phyloP scores from a whole-genome alignment of 768 basidiomycete genomes.

The Lyophyllum atratum region DNA sequence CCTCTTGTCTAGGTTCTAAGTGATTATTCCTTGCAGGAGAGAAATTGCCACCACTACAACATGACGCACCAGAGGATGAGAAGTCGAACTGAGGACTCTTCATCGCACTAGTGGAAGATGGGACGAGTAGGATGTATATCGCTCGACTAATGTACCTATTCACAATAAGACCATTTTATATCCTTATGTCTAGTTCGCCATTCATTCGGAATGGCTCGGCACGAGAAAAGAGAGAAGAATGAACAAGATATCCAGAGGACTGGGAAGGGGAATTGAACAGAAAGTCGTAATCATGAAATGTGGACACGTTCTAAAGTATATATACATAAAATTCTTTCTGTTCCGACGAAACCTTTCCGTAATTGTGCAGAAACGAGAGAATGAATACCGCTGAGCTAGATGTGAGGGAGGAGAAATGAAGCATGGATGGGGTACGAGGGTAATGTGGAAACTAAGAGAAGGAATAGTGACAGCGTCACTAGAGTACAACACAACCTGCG shows the following conservation, averaged over 20 bases:
- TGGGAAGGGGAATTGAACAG: neutral
- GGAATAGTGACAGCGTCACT: slow-evolving; percentile 20
- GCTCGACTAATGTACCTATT: neutral
- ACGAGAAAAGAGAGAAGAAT: slow-evolving; percentile 12
- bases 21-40: slow-evolving; percentile 7
- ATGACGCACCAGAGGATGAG: neutral
- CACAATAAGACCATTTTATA: neutral
- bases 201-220: neutral
- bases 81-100: neutral
- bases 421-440: slow-evolving; percentile 20
- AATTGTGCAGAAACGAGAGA: slow-evolving; percentile 17
- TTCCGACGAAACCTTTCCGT: slow-evolving; percentile 18
- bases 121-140: neutral
- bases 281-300: slow-evolving; percentile 6
- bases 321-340: slow-evolving; percentile 18
- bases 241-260: neutral
- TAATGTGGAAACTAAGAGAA: slow-evolving; percentile 11
- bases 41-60: slow-evolving; percentile 8
- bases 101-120: no score
- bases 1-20: neutral
- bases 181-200: neutral
- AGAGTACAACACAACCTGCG: slow-evolving; percentile 65
- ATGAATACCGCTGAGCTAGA: slow-evolving; percentile 8
- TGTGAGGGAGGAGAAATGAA: slow-evolving; percentile 27
- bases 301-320: slow-evolving; percentile 13